These are phyloP conservation scores for Boletellus dicymbophilus DNA, from an alignment of 1,284 basidiomycete species.

Conservation along the genomic window DNA sequence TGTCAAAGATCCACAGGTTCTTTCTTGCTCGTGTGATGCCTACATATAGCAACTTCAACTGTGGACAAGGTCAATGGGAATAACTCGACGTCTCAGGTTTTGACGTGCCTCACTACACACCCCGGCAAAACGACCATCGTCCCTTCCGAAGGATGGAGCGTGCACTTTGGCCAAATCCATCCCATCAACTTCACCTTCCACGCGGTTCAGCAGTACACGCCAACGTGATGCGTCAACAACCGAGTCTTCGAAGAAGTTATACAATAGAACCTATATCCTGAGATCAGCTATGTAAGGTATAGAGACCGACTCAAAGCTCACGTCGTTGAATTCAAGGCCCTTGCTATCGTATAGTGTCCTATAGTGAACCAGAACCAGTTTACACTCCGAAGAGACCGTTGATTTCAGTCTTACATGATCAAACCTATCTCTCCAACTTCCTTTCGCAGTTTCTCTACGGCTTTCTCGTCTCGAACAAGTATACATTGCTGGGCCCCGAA, in stretches of 20 bases:
- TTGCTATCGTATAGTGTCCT: conserved; percentile 78
- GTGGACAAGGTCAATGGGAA: background rate
- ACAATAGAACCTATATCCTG: conserved; percentile 58
- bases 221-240: conserved; percentile 50
- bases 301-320: conserved; percentile 26
- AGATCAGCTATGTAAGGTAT: background rate
- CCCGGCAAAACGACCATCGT: conserved; percentile 53
- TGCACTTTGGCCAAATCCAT: conserved; percentile 17
- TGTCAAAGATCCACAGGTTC: conserved; percentile 68
- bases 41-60: conserved; percentile 72
- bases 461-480: conserved; percentile 62
- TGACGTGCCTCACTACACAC: conserved; percentile 59
- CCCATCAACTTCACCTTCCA: conserved; percentile 26
- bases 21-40: conserved; percentile 69
- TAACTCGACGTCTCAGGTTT: background rate
- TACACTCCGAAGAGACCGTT: background rate
- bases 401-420: conserved; percentile 49
- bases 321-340: conserved; percentile 74
- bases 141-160: conserved; percentile 48
- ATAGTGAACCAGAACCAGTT: background rate
- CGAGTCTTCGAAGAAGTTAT: conserved; percentile 73
- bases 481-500: conserved; percentile 76
- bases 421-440: conserved; percentile 62
- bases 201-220: conserved; percentile 57
- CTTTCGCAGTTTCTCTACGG: conserved; percentile 48